Percentiles rank a stretch among this genome's conserved stretches.
These are phyloP conservation scores for Orbilia brochopaga DNA, from an alignment of 2,329 filamentous ascomycete species.

Conservation along the genomic window DNA sequence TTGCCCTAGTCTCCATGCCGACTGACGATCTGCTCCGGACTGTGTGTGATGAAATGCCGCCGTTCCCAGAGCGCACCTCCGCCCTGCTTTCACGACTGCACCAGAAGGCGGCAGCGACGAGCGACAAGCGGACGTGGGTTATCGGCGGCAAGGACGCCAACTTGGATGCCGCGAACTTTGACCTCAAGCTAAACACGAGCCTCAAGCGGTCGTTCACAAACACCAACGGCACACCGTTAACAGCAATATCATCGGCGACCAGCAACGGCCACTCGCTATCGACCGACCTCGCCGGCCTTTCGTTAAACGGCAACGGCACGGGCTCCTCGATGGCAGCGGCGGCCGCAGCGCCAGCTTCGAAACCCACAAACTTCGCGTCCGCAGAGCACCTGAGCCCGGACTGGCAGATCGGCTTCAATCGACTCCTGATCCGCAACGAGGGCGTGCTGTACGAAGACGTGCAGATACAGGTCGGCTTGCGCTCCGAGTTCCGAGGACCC, in stretches of 20 bases:
- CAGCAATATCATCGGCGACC: constrained; percentile 61
- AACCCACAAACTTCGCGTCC: constrained; percentile 83
- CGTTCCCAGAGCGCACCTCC: constrained; percentile 92
- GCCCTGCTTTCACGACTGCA: constrained; percentile 89
- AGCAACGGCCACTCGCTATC: constrained; percentile 56
- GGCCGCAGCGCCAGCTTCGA: constrained; percentile 65
- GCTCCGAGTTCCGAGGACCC: constrained; percentile 93
- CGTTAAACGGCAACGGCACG: constrained; percentile 70
- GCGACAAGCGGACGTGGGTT: constrained; percentile 95
- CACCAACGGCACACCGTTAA: constrained; percentile 57
- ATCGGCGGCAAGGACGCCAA: constrained; percentile 97
- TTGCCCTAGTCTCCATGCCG: constrained; percentile 80
- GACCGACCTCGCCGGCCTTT: constrained; percentile 78
- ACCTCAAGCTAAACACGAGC: constrained; percentile 78
- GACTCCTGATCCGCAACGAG: constrained; percentile 77
- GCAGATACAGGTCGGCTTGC: constrained; percentile 88
- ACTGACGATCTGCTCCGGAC: constrained; percentile 91
- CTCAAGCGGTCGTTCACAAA: constrained; percentile 81
- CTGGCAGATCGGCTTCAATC: constrained; percentile 89
- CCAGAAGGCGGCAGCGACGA: constrained; percentile 89
- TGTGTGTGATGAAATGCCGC: constrained; percentile 97
- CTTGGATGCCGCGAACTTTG: constrained; percentile 76
- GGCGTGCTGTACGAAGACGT: constrained; percentile 93
- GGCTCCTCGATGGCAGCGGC: constrained; percentile 55
- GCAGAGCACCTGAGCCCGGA: constrained; percentile 91